Conservation (phyloP, 2,329 filamentous ascomycete genomes). For the Diplodia sapinea region DNA sequence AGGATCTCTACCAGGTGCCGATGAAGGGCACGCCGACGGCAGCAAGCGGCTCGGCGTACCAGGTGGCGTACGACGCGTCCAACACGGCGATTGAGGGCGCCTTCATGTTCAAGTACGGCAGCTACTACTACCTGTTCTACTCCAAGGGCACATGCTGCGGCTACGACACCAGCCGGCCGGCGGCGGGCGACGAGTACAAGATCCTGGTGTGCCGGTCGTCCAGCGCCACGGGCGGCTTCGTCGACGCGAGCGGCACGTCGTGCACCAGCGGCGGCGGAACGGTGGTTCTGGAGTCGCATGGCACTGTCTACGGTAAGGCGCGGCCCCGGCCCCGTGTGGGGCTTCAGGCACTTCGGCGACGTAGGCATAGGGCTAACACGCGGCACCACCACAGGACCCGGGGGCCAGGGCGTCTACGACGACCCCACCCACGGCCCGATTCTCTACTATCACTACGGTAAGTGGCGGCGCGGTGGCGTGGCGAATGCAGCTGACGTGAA, state of each 20-base stretch:
- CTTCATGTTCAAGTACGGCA: constrained; percentile 61
- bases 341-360: neutral
- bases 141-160: constrained; percentile 66
- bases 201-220: constrained; percentile 68
- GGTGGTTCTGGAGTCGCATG: constrained; percentile 65
- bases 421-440: constrained; percentile 59
- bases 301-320: constrained; percentile 61
- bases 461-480: constrained; percentile 22
- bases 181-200: constrained; percentile 67
- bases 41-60: constrained; percentile 45
- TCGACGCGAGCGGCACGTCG: constrained; percentile 59
- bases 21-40: constrained; percentile 50
- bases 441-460: constrained; percentile 67
- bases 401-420: constrained; percentile 66
- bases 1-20: constrained; percentile 65
- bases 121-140: constrained; percentile 70
- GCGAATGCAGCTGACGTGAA: neutral
- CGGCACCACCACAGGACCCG: constrained; percentile 50
- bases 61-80: constrained; percentile 62
- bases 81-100: constrained; percentile 62
- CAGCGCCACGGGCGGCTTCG: constrained; percentile 58
- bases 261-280: constrained; percentile 66
- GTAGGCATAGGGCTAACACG: neutral
- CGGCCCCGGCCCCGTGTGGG: neutral
- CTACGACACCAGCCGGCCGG: constrained; percentile 60